Base-by-base conservation (phyloP, 1,284 basidiomycete species). In the Cryptococcus sp. region DNA sequence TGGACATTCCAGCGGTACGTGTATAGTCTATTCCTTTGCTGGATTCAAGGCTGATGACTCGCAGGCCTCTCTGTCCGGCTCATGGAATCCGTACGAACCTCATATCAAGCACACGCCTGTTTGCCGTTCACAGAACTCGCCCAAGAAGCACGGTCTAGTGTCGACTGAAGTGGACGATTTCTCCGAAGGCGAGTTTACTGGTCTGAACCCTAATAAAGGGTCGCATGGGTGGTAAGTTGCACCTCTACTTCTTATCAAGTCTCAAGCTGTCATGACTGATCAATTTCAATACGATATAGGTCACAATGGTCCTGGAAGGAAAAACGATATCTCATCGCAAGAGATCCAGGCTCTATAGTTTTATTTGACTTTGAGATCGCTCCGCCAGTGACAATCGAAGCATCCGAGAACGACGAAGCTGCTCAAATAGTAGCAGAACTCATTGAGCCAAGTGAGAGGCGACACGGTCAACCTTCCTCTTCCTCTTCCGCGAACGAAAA, bases 81-180 rank as follows among this genome's bases (percentile, higher is more conserved):
- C 46, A 22, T 57, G 52, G 50, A 56, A 55, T 47, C 63, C 60
- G n/a, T 55, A 39, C n/a, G 40, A 52, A 45, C 38, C 37, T 17
- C 54, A 58, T 38, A 15, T 46, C 6, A 53, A 46, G 25, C 60
- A 62, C 39, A 43, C 54, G 3, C 72, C 70, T 1, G 62, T 66
- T 5, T 76, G 74, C 55, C 63, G 73, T 8, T 69, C 67, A 4
- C 67, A 72, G 62, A 74, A 73, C 58, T 73, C 71, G 11, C 52
- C 59, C 3, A 57, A 52, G 17, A n/a, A 62, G 11, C 70, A 72
- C 48, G 48, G 54, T 20, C 54, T 34, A 34, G 46, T 68, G 10
- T 65, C 66, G n/a, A 54, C 46, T 25, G 22, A 50, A 25, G 45
- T 41, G 5, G 58, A 67, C 51, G 52, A 65, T 57, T 51, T 54